Evolutionary conservation across 208 protist genomes (phyloP).

Genomic region (Leishmania lainsoni): DNA sequence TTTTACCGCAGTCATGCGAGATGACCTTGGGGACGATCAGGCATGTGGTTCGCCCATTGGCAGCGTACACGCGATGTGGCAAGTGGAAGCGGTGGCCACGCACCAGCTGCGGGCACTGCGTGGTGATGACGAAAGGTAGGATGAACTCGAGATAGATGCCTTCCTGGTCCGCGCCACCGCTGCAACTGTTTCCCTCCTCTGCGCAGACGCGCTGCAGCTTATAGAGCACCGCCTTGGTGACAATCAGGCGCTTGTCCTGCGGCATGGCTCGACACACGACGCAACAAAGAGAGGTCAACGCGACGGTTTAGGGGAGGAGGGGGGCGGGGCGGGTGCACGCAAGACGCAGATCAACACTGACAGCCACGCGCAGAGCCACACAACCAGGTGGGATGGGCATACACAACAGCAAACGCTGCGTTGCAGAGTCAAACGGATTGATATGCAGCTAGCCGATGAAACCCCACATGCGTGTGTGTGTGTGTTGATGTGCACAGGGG

Average conservation of each 20-base stretch:
- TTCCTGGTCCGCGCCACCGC: constrained; percentile 39
- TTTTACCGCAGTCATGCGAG: constrained; percentile 67
- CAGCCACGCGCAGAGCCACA: background rate
- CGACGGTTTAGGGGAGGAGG: background rate
- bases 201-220: constrained; percentile 73
- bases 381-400: background rate
- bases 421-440: background rate
- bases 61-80: constrained; percentile 58
- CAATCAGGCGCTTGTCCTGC: constrained; percentile 87
- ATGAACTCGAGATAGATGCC: constrained; percentile 79
- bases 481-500: background rate
- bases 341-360: background rate
- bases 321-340: background rate
- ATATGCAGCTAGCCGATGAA: background rate
- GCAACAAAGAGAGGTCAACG: too few species aligned
- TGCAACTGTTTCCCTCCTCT: constrained; percentile 15
- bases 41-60: constrained; percentile 69
- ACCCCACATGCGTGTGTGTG: background rate
- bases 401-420: background rate
- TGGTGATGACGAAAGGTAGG: constrained; percentile 59
- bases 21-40: constrained; percentile 85
- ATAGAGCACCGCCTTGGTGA: constrained; percentile 84
- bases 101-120: constrained; percentile 73
- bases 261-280: constrained; percentile 51
- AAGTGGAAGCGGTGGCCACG: constrained; percentile 43